Evolutionary conservation across 805 yeast genomes (phyloP), one percentile per base, ranked within the genome.

Genomic region (Wickerhamomyces chambardii): DNA sequence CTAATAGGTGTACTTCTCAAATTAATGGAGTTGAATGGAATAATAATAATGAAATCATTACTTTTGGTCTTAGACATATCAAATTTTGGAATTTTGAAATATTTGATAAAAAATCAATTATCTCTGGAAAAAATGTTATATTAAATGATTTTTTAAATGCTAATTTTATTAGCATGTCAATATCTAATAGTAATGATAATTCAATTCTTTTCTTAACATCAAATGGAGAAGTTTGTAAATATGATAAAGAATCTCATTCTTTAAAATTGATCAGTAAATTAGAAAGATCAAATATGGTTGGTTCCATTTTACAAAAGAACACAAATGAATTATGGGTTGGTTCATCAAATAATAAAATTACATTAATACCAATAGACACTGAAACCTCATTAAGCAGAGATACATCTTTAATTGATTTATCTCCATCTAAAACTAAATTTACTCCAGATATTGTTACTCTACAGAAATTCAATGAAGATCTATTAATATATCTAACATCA

Each of bases 1-100:
- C 75, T 27, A 81, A 81, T 54, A 66, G 73, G 45, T 81, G 87
- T 49, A 73, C 82, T 1, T 69, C 83, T 0, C 61, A 66, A 10
- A 66, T 82, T 6, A 64, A 71, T 42, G 74, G 70, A 28, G 47
- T 81, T 29, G 33, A 64, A 5, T 82, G 89, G 89, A 47, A 63
- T 24, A 61, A 70, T 37, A 65, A 64, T 15, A 48, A 62, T 17
- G 55, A 53, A 11, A 51, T 78, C 6, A 55, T 78, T 4, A 78
- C 86, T 0, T 55, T 67, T 31, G 90, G 90, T 0, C 55, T 75
- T 12, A 63, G 89, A 22, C 70, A 75, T 40, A 56, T 80, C 15
- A 75, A 79, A 36, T 55, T 75, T 0, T 82, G 90, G 90, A 67
- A 60, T 41, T 55, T 69, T 28, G 44, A 40, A 5, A 29, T 41